phyloP scores from a whole-genome alignment of 2,329 filamentous ascomycete species.

The Aspergillus quadrilineatus region DNA sequence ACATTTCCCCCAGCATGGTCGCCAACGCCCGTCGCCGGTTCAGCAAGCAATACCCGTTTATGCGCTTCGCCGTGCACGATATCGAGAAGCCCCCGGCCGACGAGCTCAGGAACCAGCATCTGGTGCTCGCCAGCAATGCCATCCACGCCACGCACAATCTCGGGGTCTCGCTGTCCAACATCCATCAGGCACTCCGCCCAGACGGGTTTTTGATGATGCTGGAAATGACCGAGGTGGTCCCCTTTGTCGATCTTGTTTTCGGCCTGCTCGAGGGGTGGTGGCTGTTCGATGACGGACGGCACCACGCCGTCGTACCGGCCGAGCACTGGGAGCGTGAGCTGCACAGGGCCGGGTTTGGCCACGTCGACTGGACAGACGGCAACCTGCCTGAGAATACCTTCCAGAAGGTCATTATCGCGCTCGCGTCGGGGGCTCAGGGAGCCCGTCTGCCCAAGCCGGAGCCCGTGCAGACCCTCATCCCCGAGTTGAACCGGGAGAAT shows the following conservation, averaged over 20 bases:
- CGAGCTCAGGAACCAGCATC: conserved; percentile 32
- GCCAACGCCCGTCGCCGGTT: conserved; percentile 34
- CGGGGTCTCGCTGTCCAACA: conserved; percentile 11
- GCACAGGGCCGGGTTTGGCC: conserved; percentile 51
- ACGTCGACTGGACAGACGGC: conserved; percentile 15
- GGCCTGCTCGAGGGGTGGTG: conserved; percentile 41
- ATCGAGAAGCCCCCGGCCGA: conserved; percentile 29
- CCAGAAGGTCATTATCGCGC: not conserved
- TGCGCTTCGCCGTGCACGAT: conserved; percentile 35
- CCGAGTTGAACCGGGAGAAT: too few species aligned
- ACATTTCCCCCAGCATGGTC: conserved; percentile 48
- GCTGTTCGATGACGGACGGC: conserved; percentile 32
- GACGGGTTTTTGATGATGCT: conserved; percentile 29
- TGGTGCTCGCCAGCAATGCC: conserved; percentile 42
- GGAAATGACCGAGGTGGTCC: conserved; percentile 30
- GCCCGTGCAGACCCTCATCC: too few species aligned
- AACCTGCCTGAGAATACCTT: conserved; percentile 51
- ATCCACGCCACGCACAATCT: conserved; percentile 40
- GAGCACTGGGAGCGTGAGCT: conserved; percentile 31
- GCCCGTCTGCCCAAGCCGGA: too few species aligned
- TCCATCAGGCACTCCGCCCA: conserved; percentile 24
- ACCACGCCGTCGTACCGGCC: conserved; percentile 21
- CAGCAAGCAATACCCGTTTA: conserved; percentile 14
- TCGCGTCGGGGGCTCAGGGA: not conserved
- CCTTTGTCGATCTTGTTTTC: conserved; percentile 35